phyloP scores from a whole-genome alignment of 495 filamentous ascomycete species.

The Chaetomium fimeti region DNA sequence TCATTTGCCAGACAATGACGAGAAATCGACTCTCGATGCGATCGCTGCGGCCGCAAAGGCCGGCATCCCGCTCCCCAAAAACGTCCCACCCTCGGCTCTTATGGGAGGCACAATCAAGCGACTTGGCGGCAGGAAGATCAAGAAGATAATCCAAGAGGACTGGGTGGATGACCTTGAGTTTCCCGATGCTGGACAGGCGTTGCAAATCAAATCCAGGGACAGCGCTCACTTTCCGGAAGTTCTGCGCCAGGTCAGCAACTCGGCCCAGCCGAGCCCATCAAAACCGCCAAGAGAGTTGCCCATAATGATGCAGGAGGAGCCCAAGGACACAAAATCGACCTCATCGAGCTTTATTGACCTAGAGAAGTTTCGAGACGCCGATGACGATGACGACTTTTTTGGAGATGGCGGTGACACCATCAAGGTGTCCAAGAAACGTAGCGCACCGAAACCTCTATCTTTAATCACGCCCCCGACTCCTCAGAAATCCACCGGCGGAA shows the following conservation, averaged over 20 bases:
- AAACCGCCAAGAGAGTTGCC: constrained; percentile 36
- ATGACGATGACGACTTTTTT: constrained; percentile 60
- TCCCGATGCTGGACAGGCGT: constrained; percentile 56
- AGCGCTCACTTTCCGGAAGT: constrained; percentile 64
- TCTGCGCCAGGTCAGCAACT: constrained; percentile 61
- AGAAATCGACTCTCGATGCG: constrained; percentile 73
- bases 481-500: constrained; percentile 39
- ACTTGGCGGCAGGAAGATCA: constrained; percentile 75
- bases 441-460: constrained; percentile 53
- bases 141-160: constrained; percentile 76
- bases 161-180: constrained; percentile 91
- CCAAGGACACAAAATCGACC: constrained; percentile 32
- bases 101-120: constrained; percentile 93
- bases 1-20: constrained; percentile 72
- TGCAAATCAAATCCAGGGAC: constrained; percentile 63
- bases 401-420: constrained; percentile 64
- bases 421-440: constrained; percentile 61
- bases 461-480: constrained; percentile 57
- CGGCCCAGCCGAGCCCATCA: constrained; percentile 41
- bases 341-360: constrained; percentile 47
- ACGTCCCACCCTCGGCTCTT: constrained; percentile 90
- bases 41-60: constrained; percentile 82
- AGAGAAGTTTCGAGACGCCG: constrained; percentile 59
- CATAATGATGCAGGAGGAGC: constrained; percentile 24
- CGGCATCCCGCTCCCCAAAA: constrained; percentile 86